phyloP scores from a whole-genome alignment of 2,329 filamentous ascomycete species.

The Juglanconis sp. region DNA sequence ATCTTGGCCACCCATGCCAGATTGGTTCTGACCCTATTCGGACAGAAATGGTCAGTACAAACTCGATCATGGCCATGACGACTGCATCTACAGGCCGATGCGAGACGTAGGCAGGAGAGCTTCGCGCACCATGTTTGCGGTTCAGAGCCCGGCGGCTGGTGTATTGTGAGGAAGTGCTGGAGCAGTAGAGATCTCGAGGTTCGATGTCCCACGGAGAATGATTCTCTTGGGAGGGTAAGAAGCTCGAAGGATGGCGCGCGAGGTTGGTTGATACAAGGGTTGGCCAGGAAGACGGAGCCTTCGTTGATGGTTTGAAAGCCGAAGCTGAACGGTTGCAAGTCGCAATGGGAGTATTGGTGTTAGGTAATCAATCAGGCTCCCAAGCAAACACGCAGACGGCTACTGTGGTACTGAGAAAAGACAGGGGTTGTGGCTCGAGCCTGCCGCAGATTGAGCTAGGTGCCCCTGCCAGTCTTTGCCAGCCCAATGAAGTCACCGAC shows the following conservation, averaged over 20 bases:
- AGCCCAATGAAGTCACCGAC: conserved; percentile 14
- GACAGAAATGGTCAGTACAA: conserved; percentile 15
- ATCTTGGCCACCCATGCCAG: conserved; percentile 78
- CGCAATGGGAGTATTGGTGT: neutral
- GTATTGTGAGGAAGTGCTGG: neutral
- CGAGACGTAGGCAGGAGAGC: neutral
- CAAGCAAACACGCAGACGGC: conserved; percentile 13
- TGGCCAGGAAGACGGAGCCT: neutral
- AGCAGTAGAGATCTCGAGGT: neutral
- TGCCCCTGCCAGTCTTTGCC: neutral
- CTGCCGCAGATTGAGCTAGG: neutral
- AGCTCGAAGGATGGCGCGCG: neutral
- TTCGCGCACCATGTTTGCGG: conserved; percentile 26
- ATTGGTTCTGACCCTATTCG: conserved; percentile 75
- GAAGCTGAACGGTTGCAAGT: neutral
- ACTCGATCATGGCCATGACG: neutral
- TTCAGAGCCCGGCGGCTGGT: neutral
- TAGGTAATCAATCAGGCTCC: conserved; percentile 20
- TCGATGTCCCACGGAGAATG: neutral
- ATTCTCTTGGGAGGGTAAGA: neutral
- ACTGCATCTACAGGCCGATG: neutral
- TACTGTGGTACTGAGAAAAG: neutral
- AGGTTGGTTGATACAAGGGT: neutral
- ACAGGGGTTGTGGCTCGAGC: neutral
- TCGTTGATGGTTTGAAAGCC: neutral